Conservation (phyloP, 1,284 basidiomycete species). For the Xerocomus minutiporus region DNA sequence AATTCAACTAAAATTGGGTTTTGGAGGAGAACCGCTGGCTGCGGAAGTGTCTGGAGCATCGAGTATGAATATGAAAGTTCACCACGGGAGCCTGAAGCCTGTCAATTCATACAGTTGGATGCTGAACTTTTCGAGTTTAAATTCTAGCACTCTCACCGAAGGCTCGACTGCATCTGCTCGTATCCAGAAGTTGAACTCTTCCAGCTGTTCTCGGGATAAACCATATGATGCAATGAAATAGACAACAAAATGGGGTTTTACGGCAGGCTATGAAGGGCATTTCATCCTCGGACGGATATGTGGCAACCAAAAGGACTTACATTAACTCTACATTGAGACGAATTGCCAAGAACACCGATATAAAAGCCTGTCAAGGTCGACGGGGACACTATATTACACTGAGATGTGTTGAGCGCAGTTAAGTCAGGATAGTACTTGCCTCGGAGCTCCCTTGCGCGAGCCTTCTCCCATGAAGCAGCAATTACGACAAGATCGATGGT, state of each 20-base stretch:
- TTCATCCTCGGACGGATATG: not conserved
- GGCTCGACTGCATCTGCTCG: slow-evolving; percentile 40
- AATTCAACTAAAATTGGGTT: slow-evolving; percentile 69
- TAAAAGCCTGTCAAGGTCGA: slow-evolving; percentile 76
- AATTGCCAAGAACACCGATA: slow-evolving; percentile 54
- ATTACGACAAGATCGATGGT: slow-evolving; percentile 72
- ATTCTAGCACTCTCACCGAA: slow-evolving; percentile 14
- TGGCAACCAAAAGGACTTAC: slow-evolving; percentile 31
- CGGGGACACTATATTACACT: slow-evolving; percentile 53
- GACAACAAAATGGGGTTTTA: slow-evolving; percentile 60
- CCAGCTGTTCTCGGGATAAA: slow-evolving; percentile 57
- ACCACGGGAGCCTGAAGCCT: slow-evolving; percentile 15
- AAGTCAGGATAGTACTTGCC: slow-evolving; percentile 41
- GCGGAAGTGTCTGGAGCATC: slow-evolving; percentile 43
- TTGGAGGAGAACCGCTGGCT: slow-evolving; percentile 56
- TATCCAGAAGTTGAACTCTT: slow-evolving; percentile 65
- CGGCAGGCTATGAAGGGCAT: slow-evolving; percentile 31
- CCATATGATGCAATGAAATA: slow-evolving; percentile 77
- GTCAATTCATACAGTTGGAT: slow-evolving; percentile 12
- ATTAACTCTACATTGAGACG: slow-evolving; percentile 33
- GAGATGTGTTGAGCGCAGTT: not conserved
- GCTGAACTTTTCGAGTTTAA: not conserved
- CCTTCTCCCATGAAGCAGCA: slow-evolving; percentile 74
- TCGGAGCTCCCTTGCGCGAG: slow-evolving; percentile 68
- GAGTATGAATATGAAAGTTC: slow-evolving; percentile 52